phyloP scores from a whole-genome alignment of 257 asterid species.

The Gardenia jasminoides region DNA sequence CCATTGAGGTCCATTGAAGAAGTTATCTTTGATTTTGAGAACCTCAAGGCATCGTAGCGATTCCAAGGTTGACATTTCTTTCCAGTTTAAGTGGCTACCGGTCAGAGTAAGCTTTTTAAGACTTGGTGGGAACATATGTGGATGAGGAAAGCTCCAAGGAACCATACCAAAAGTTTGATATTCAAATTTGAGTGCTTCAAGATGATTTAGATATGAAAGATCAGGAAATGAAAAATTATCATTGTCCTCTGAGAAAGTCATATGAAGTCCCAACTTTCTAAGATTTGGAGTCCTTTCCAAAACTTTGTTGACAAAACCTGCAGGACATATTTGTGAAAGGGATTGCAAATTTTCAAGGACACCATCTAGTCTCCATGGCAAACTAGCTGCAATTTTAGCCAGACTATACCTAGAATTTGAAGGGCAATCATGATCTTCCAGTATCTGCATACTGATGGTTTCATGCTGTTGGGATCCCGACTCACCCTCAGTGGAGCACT shows the following conservation, averaged over 20 bases:
- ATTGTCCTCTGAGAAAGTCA: neutral
- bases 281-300: neutral
- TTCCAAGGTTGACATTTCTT: no score
- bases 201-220: neutral
- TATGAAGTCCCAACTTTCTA: neutral
- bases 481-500: neutral
- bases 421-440: no score
- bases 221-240: neutral
- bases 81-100: no score
- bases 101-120: no score
- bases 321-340: neutral
- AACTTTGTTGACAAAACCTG: neutral
- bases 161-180: neutral
- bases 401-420: no score
- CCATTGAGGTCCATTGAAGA: no score
- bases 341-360: neutral
- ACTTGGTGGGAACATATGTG: neutral
- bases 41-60: no score
- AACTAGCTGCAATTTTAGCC: neutral
- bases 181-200: neutral
- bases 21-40: no score
- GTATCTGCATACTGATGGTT: no score
- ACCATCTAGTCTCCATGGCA: neutral
- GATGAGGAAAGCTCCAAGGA: neutral
- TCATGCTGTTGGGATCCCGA: no score